These are phyloP conservation scores for Aspergillus awamori DNA, from an alignment of 2,329 filamentous ascomycete species.

Conservation along the genomic window DNA sequence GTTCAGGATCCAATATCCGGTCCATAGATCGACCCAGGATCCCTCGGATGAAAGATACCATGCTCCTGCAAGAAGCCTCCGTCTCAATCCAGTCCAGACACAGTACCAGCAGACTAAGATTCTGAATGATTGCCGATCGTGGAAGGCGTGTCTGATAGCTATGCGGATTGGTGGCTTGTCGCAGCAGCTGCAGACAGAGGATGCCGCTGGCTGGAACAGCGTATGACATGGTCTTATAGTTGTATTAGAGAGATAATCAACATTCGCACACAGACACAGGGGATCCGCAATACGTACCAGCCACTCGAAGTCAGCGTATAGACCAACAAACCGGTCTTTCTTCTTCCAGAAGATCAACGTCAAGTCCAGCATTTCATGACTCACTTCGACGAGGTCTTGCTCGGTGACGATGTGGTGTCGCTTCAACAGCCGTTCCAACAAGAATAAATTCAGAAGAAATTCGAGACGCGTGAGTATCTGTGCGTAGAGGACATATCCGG, in stretches of 20 bases:
- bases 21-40: not conserved
- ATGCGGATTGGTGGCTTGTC: not conserved
- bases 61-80: not conserved
- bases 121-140: not conserved
- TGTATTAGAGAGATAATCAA: not conserved
- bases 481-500: not conserved
- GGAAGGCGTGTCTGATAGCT: not conserved
- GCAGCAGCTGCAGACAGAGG: not conserved
- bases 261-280: not conserved
- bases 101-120: not conserved
- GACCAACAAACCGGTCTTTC: not conserved
- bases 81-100: not conserved
- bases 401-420: not conserved
- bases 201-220: not conserved
- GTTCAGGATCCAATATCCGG: not conserved
- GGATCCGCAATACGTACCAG: not conserved
- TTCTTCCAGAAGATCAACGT: constrained; percentile 8
- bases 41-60: not conserved
- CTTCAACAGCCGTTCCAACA: constrained; percentile 6
- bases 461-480: constrained; percentile 1
- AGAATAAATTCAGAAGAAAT: not conserved
- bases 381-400: constrained; percentile 1
- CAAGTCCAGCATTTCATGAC: constrained; percentile 2
- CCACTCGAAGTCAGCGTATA: not conserved
- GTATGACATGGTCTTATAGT: not conserved